These are phyloP conservation scores for Fraxinus latifolia DNA, from an alignment of 305 asterid species.

Conservation along the genomic window DNA sequence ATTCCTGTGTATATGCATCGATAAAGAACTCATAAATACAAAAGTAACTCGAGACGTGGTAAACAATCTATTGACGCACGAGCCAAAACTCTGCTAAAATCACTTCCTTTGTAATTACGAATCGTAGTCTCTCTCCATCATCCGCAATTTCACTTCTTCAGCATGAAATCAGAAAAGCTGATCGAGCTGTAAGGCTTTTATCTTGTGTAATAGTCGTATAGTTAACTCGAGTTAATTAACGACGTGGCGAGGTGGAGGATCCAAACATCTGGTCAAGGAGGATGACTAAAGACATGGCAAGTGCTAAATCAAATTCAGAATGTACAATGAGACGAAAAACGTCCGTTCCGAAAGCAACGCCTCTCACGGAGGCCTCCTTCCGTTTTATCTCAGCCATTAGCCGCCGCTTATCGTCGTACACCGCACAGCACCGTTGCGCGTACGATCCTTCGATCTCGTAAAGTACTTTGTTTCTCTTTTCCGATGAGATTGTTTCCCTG, in stretches of 20 bases:
- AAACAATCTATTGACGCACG: background rate
- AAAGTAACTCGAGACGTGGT: background rate
- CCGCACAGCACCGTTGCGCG: constrained; percentile 26
- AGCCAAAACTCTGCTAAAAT: background rate
- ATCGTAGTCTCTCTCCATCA: background rate
- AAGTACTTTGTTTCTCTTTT: constrained; percentile 11
- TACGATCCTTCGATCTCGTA: constrained; percentile 39
- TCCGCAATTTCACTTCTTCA: background rate
- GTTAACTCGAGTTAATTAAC: background rate
- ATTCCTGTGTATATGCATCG: background rate
- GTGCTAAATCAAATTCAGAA: constrained; percentile 26
- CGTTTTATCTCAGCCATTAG: constrained; percentile 35
- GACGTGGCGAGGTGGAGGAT: background rate
- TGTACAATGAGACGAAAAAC: constrained; percentile 35
- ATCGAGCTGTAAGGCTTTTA: background rate
- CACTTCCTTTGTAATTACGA: background rate
- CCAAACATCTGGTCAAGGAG: constrained; percentile 41
- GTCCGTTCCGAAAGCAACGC: constrained; percentile 31
- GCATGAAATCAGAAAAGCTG: background rate
- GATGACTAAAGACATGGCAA: constrained; percentile 36
- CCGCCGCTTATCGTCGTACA: constrained; percentile 30
- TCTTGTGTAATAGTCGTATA: background rate
- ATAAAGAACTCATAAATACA: background rate
- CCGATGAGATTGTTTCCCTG: background rate
- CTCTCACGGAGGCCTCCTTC: constrained; percentile 32